Evolutionary conservation across 345 rosid genomes (phyloP), one percentile per base, ranked within the genome.

Genomic region (Sapria himalayana): DNA sequence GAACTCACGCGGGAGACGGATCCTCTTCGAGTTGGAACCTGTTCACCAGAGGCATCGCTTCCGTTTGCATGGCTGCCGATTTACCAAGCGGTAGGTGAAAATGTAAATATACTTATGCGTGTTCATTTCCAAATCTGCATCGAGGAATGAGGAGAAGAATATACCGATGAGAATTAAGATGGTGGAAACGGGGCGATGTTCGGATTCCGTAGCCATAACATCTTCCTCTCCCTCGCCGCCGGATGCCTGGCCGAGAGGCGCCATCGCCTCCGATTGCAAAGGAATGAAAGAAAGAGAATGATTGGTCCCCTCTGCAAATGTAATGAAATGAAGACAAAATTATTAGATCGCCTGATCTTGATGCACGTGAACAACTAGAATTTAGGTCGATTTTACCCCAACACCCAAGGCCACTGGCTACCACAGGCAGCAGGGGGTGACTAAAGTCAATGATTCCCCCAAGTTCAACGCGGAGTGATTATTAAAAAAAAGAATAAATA

Each of bases 61-160:
- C 94, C 39, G 79, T 60, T 55, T 73, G 89, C 94, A 86, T 78
- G 60, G 94, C 97, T 86, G 49, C 23, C 22, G 34, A 29, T 39
- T n/a, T n/a, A n/a, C 13, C 22, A 7, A 32, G 39, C 9, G 25
- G 18, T 14, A 15, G 4, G 15, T 22, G 9, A 3, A 22, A 0
- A 36, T 18, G 9, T 0, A 15, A 11, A 38, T 0, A 12, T 7
- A 48, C n/a, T n/a, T n/a, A n/a, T n/a, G n/a, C n/a, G n/a, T n/a
- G n/a, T n/a, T n/a, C n/a, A n/a, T n/a, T n/a, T n/a, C n/a, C n/a
- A n/a, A n/a, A n/a, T n/a, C n/a, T n/a, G n/a, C n/a, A n/a, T n/a
- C n/a, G n/a, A n/a, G n/a, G 12, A 22, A 3, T 9, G 5, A 50
- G 42, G 25, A 7, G 23, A 2, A 42, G 42, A 13, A 22, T 3